Evolutionary conservation across 73 alveolate genomes (phyloP).

Genomic region (Paramecium tetraurelia): DNA sequence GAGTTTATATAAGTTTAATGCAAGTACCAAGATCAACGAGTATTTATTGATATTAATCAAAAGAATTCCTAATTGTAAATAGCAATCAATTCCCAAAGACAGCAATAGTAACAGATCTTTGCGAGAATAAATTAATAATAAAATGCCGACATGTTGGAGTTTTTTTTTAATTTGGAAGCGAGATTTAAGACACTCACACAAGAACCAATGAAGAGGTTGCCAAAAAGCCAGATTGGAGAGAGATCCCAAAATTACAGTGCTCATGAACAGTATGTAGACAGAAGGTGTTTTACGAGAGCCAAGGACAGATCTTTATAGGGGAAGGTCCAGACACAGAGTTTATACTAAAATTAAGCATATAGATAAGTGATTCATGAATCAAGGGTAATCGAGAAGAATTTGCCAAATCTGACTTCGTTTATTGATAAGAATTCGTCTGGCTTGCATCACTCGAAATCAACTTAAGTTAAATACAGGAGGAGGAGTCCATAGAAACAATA

Average conservation of each 20-base stretch:
- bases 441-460: background rate
- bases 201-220: background rate
- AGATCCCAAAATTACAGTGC: background rate
- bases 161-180: background rate
- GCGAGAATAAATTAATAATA: background rate
- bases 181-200: background rate
- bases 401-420: background rate
- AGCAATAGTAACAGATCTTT: background rate
- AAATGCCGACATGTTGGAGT: background rate
- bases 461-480: background rate
- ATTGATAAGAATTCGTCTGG: background rate
- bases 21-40: background rate
- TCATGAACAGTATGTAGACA: background rate
- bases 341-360: slow-evolving; percentile 11
- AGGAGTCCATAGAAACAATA: background rate
- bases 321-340: background rate
- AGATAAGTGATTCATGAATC: background rate
- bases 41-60: background rate
- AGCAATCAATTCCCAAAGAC: background rate
- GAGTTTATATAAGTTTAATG: background rate
- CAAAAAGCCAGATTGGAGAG: background rate
- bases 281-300: background rate
- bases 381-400: background rate
- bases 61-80: background rate
- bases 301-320: slow-evolving; percentile 5